Conservation (phyloP, 768 basidiomycete genomes). For the Chalciporus pseudorubinellus region DNA sequence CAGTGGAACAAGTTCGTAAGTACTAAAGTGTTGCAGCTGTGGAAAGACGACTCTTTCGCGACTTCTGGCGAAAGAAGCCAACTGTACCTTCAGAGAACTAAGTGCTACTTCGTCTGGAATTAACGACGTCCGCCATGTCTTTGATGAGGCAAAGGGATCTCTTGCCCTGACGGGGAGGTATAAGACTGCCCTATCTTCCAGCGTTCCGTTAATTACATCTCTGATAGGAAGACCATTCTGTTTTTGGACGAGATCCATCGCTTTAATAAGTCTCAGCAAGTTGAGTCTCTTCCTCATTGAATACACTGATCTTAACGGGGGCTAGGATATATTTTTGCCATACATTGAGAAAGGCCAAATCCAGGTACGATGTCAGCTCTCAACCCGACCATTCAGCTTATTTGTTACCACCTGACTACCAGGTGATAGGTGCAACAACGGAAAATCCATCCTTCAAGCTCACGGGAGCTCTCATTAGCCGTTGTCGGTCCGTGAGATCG, state of each 20-base stretch:
- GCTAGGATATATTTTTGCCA: slow-evolving; percentile 75
- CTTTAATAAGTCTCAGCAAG: slow-evolving; percentile 71
- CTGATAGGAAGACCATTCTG: slow-evolving; percentile 60
- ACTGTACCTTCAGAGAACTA: slow-evolving; percentile 70
- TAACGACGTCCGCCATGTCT: slow-evolving; percentile 67
- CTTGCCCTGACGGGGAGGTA: slow-evolving; percentile 66
- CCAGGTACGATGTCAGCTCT: slow-evolving; percentile 39
- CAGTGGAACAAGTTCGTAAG: not conserved
- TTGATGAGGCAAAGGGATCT: slow-evolving; percentile 71
- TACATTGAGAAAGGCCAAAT: slow-evolving; percentile 77
- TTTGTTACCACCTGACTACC: not conserved
- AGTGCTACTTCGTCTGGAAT: slow-evolving; percentile 71
- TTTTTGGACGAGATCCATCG: slow-evolving; percentile 87
- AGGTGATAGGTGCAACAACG: slow-evolving; percentile 82
- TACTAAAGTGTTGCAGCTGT: slow-evolving; percentile 38
- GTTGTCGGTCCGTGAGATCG: slow-evolving; percentile 58
- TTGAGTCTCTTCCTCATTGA: slow-evolving; percentile 19
- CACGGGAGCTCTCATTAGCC: slow-evolving; percentile 67
- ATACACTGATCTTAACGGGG: slow-evolving; percentile 9
- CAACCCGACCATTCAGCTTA: not conserved
- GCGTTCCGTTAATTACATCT: slow-evolving; percentile 4
- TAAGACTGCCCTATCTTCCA: slow-evolving; percentile 4
- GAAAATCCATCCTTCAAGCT: slow-evolving; percentile 89
- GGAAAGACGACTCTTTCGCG: slow-evolving; percentile 78
- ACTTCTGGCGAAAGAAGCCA: slow-evolving; percentile 57